phyloP scores from a whole-genome alignment of 2,329 filamentous ascomycete genomes.

The Aspergillus calidoustus region DNA sequence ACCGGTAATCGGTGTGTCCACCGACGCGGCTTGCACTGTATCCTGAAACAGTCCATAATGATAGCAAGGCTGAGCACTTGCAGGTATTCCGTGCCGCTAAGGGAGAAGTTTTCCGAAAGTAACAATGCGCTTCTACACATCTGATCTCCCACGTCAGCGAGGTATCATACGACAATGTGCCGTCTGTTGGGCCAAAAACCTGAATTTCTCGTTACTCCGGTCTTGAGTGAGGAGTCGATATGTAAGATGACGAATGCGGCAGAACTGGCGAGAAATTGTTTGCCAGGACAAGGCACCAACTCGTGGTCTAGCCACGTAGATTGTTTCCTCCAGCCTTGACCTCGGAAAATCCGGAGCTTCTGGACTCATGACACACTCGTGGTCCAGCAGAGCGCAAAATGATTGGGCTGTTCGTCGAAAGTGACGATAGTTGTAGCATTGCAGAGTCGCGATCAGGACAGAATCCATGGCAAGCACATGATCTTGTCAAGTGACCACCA shows the following conservation, averaged over 20 bases:
- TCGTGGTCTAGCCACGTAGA: conserved; percentile 7
- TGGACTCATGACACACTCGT: background rate
- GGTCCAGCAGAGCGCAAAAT: background rate
- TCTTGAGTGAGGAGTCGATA: background rate
- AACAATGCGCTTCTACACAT: background rate
- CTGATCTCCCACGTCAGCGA: background rate
- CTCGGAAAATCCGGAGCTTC: conserved; percentile 1
- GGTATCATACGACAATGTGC: conserved; percentile 2
- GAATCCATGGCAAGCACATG: conserved; percentile 12
- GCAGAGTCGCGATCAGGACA: conserved; percentile 6
- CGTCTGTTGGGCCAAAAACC: background rate
- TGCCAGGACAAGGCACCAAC: background rate
- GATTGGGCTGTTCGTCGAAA: conserved; percentile 3
- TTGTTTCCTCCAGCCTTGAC: background rate
- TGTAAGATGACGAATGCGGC: conserved; percentile 12
- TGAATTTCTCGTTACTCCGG: conserved; percentile 2
- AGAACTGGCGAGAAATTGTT: background rate
- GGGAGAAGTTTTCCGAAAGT: background rate
- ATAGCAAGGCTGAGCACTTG: background rate
- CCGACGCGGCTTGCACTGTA: background rate
- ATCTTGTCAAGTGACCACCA: conserved; percentile 16
- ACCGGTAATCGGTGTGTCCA: background rate
- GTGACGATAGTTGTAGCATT: background rate
- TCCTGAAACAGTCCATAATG: background rate
- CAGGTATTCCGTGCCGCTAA: background rate